phyloP scores from a whole-genome alignment of 2,329 filamentous ascomycete genomes.

The Fusarium sp. region DNA sequence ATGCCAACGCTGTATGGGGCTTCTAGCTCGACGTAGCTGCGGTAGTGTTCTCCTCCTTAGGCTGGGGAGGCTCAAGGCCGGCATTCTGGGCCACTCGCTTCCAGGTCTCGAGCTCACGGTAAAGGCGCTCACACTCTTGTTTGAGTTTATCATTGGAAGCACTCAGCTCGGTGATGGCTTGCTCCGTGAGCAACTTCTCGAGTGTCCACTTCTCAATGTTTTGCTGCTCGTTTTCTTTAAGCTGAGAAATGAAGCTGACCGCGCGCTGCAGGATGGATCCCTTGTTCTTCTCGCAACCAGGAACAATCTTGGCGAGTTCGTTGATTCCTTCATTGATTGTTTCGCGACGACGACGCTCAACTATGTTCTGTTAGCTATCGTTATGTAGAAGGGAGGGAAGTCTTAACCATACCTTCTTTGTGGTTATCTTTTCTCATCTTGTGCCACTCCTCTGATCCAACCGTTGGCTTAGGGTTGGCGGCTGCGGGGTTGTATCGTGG shows the following conservation, averaged over 20 bases:
- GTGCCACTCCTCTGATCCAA: conserved; percentile 99
- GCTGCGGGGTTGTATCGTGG: conserved; percentile 56
- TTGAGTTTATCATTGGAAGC: conserved; percentile 90
- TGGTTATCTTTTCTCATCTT: conserved; percentile 97
- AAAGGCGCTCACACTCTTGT: conserved; percentile 82
- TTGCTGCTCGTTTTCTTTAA: conserved; percentile 93
- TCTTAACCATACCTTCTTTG: conserved; percentile 87
- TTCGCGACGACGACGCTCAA: conserved; percentile 95
- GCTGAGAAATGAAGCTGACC: conserved; percentile 92
- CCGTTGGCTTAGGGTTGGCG: conserved; percentile 79
- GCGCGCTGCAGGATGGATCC: conserved; percentile 95
- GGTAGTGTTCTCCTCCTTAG: conserved; percentile 55
- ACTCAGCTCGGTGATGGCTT: conserved; percentile 90
- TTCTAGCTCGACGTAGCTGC: conserved; percentile 51
- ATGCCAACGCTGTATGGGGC: conserved; percentile 34
- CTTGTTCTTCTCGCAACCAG: conserved; percentile 99
- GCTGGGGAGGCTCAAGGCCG: conserved; percentile 64
- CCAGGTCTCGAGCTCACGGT: conserved; percentile 84
- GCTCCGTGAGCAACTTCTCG: conserved; percentile 90
- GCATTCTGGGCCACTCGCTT: conserved; percentile 77
- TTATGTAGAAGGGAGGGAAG: background rate
- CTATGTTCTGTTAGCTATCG: conserved; percentile 63
- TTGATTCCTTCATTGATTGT: conserved; percentile 99
- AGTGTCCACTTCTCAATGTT: conserved; percentile 96
- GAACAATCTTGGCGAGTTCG: conserved; percentile 96